Percentiles rank a stretch among this genome's conserved stretches.
Evolutionary conservation across 176 grass and related monocot genomes (phyloP).

Genomic region (Miscanthus lutarioriparius): DNA sequence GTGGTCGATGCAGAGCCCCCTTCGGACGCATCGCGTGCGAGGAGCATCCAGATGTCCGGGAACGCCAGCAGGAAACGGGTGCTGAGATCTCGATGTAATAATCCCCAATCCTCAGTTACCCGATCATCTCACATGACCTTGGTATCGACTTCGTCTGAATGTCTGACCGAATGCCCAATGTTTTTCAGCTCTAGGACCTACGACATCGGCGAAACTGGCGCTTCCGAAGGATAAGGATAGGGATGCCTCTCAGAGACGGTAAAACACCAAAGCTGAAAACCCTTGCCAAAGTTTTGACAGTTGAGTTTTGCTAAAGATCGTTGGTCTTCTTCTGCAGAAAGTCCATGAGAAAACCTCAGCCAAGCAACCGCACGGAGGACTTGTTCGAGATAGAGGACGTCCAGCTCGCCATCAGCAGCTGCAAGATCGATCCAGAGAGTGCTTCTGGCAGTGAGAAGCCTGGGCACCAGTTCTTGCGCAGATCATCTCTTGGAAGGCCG

Average conservation of each 20-base stretch:
- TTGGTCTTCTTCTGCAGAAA: constrained; percentile 34
- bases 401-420: constrained; percentile 32
- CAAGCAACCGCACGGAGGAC: constrained; percentile 27
- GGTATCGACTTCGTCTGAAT: background rate
- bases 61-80: constrained; percentile 55
- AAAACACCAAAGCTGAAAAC: background rate
- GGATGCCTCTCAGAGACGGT: constrained; percentile 43
- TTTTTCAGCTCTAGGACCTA: constrained; percentile 57
- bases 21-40: constrained; percentile 2
- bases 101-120: background rate
- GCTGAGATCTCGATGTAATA: constrained; percentile 50
- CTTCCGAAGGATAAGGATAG: constrained; percentile 32
- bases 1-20: background rate
- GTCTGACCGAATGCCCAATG: background rate
- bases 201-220: background rate
- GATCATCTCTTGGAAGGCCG: constrained; percentile 68
- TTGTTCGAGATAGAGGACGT: constrained; percentile 62
- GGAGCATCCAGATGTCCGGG: constrained; percentile 23
- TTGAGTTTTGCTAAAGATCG: constrained; percentile 9
- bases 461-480: constrained; percentile 26
- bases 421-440: constrained; percentile 7
- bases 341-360: constrained; percentile 45
- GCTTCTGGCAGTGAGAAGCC: background rate
- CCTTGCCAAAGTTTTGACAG: background rate
- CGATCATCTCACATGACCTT: background rate